Percentiles rank a stretch among this genome's conserved stretches.
phyloP scores from a whole-genome alignment of 352 stramenopile species.

The Phytophthora tentaculata region DNA sequence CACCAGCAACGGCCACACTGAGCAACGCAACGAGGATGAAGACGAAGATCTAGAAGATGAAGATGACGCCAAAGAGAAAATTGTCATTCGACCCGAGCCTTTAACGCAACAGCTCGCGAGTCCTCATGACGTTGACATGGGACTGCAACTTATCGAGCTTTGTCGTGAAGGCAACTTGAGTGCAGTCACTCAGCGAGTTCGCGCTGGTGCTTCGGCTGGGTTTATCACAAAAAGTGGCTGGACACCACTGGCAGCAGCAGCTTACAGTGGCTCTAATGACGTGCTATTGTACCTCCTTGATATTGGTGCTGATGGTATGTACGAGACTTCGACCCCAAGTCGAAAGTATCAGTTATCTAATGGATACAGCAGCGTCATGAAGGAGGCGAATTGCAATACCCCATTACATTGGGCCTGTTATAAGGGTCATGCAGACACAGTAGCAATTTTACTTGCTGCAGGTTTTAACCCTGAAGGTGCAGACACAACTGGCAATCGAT shows the following conservation, averaged over 20 bases:
- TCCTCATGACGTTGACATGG: conserved; percentile 57
- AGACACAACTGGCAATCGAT: conserved; percentile 76
- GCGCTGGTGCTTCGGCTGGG: conserved; percentile 54
- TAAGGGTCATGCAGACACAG: conserved; percentile 72
- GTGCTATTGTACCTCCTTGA: conserved; percentile 76
- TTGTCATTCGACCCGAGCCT: conserved; percentile 62
- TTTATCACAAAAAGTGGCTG: conserved; percentile 84
- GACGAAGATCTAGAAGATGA: conserved; percentile 47
- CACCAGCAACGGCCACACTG: conserved; percentile 8
- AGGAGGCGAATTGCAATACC: conserved; percentile 51
- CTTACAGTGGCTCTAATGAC: conserved; percentile 68
- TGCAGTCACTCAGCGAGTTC: conserved; percentile 46
- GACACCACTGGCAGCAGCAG: conserved; percentile 71
- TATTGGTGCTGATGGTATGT: conserved; percentile 76
- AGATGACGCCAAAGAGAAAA: conserved; percentile 47
- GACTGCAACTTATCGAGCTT: conserved; percentile 63
- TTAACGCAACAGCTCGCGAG: conserved; percentile 62
- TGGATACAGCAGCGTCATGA: conserved; percentile 12
- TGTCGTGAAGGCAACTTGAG: conserved; percentile 58
- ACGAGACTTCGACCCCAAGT: conserved; percentile 46
- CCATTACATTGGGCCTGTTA: conserved; percentile 90
- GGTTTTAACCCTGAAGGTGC: conserved; percentile 72
- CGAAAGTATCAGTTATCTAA: conserved; percentile 25
- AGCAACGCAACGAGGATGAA: conserved; percentile 7
- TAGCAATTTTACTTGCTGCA: conserved; percentile 67